Evolutionary conservation across 306 rosid genomes (phyloP).

Genomic region (Pterocarpus macrocarpus): DNA sequence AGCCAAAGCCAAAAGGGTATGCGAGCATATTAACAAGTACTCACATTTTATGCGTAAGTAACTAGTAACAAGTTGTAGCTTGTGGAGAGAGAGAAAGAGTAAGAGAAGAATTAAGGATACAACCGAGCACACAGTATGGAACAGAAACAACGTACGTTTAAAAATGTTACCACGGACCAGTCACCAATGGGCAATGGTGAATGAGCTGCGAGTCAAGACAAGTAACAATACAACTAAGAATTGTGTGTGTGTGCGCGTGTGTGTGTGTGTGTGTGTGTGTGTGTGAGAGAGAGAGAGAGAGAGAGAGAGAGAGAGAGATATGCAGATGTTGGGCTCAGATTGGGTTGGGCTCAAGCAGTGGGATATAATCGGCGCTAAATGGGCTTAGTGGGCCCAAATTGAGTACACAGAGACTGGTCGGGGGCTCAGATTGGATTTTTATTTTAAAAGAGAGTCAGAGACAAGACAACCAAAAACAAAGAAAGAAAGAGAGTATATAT

Average conservation of each 20-base stretch:
- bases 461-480: too few species aligned
- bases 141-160: neutral
- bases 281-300: neutral
- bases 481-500: too few species aligned
- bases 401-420: too few species aligned
- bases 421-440: too few species aligned
- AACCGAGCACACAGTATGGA: neutral
- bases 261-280: neutral
- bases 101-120: neutral
- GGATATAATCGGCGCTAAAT: neutral
- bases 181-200: neutral
- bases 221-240: too few species aligned
- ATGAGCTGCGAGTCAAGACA: neutral
- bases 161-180: too few species aligned
- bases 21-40: conserved; percentile 5
- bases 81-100: neutral
- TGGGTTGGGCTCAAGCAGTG: neutral
- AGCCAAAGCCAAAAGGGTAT: conserved; percentile 24
- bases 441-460: too few species aligned
- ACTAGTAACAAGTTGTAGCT: neutral
- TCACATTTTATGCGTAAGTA: neutral
- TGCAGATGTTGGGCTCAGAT: neutral
- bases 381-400: neutral
- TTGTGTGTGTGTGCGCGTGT: neutral
- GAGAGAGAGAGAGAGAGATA: neutral